These are phyloP conservation scores for Antitrichia curtipendula DNA, from an alignment of 225 moss, liverwort and hornwort genomes.

Conservation along the genomic window DNA sequence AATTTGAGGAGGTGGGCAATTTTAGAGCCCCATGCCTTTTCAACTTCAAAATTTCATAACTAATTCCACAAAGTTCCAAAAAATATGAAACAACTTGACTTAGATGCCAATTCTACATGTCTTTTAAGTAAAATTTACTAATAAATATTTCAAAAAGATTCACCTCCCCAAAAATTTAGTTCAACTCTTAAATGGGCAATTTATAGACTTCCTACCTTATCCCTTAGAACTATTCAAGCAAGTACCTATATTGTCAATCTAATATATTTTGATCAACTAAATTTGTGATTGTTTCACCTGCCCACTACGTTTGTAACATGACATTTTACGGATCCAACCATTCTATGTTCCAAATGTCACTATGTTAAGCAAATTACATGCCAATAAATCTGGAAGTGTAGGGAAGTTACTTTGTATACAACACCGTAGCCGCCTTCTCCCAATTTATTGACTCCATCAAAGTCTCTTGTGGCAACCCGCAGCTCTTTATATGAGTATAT, in stretches of 20 bases:
- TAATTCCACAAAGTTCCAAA: no score
- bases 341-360: neutral
- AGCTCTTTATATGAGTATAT: neutral
- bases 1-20: no score
- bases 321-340: fast-evolving
- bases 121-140: no score
- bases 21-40: no score
- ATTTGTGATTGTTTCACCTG: fast-evolving
- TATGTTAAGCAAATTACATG: fast-evolving
- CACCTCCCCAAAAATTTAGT: no score
- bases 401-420: neutral
- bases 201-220: no score
- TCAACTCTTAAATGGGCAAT: no score
- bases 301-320: neutral
- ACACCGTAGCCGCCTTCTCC: neutral
- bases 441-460: neutral
- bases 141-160: no score
- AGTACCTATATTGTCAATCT: fast-evolving
- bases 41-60: no score
- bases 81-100: no score
- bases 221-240: fast-evolving
- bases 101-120: no score
- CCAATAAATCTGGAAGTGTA: neutral
- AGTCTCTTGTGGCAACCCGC: neutral
- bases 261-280: no score